Percentiles rank a stretch among this genome's conserved stretches.
Conservation (phyloP, 805 yeast genomes). For the Metschnikowia kunwiensis region DNA sequence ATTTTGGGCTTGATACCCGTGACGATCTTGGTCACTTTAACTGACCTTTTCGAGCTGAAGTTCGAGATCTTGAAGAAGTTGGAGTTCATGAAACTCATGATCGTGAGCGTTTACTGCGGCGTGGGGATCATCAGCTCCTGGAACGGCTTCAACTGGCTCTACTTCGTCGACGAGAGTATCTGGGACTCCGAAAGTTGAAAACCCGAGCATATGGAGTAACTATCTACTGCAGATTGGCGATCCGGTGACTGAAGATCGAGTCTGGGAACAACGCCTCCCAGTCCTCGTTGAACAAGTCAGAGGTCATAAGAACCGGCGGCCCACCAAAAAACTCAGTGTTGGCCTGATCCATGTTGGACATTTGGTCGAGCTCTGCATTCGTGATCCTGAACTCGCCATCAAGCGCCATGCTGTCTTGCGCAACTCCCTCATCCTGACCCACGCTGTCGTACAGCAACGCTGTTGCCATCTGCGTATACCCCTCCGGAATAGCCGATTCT, state of each 20-base stretch:
- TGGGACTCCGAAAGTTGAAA: slow-evolving; percentile 38
- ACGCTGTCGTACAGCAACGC: slow-evolving; percentile 1
- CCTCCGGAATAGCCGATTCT: background rate
- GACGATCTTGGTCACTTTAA: slow-evolving; percentile 40
- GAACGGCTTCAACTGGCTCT: slow-evolving; percentile 86
- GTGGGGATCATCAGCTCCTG: slow-evolving; percentile 83
- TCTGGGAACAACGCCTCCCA: slow-evolving; percentile 52
- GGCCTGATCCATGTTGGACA: slow-evolving; percentile 20
- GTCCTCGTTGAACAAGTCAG: slow-evolving; percentile 45
- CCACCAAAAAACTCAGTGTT: slow-evolving; percentile 46
- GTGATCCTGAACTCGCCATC: slow-evolving; percentile 5
- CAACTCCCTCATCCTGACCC: background rate
- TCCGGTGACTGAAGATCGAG: slow-evolving; percentile 29
- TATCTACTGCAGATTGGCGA: slow-evolving; percentile 2
- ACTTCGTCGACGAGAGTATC: slow-evolving; percentile 74
- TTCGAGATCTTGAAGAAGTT: slow-evolving; percentile 51
- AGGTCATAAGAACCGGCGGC: slow-evolving; percentile 51
- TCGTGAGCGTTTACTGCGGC: slow-evolving; percentile 81
- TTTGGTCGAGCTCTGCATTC: slow-evolving; percentile 5
- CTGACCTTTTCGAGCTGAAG: slow-evolving; percentile 56
- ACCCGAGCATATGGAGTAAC: too few species aligned
- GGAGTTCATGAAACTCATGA: slow-evolving; percentile 77
- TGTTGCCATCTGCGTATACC: background rate
- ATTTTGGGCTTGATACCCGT: slow-evolving; percentile 65
- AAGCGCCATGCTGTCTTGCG: background rate